A percentile compares a stretch with the other conserved stretches of the same genome.
Evolutionary conservation across 2,329 filamentous ascomycete species (phyloP).

Genomic region (Paracoccidioides brasiliensis): DNA sequence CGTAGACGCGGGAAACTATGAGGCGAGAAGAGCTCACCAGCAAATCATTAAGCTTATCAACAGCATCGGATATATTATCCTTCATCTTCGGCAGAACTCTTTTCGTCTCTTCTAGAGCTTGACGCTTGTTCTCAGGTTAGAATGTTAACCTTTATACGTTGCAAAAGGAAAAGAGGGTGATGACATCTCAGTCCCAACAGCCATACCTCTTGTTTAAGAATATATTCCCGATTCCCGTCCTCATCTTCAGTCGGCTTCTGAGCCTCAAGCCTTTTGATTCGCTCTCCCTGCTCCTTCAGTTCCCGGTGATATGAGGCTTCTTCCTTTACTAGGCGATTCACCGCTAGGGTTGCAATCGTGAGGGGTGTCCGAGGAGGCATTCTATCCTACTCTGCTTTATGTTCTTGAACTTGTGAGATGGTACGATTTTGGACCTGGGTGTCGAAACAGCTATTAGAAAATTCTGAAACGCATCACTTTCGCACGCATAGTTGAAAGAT

Average conservation of each 20-base stretch:
- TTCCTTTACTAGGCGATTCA: conserved; percentile 80
- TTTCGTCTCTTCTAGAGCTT: conserved; percentile 76
- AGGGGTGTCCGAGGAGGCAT: conserved; percentile 72
- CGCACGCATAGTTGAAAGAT: not conserved
- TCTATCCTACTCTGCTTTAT: conserved; percentile 7
- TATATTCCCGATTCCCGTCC: conserved; percentile 66
- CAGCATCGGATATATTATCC: conserved; percentile 56
- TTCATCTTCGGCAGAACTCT: conserved; percentile 63
- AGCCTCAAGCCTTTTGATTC: conserved; percentile 54
- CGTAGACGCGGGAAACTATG: not conserved
- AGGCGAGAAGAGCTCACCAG: conserved; percentile 44
- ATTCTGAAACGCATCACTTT: not conserved
- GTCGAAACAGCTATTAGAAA: not conserved
- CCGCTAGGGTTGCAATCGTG: conserved; percentile 63
- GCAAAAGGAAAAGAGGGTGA: not conserved
- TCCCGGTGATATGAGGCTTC: conserved; percentile 84
- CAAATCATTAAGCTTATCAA: conserved; percentile 61
- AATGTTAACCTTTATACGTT: not conserved
- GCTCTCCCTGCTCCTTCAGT: conserved; percentile 57
- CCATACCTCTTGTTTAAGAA: conserved; percentile 73
- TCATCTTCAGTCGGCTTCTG: conserved; percentile 42
- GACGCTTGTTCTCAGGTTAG: conserved; percentile 41
- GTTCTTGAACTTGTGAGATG: conserved; percentile 3
- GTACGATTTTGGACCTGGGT: not conserved
- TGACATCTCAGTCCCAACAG: not conserved